These are phyloP conservation scores for Orbilia oligospora DNA, from an alignment of 2,329 filamentous ascomycete genomes.

Conservation along the genomic window DNA sequence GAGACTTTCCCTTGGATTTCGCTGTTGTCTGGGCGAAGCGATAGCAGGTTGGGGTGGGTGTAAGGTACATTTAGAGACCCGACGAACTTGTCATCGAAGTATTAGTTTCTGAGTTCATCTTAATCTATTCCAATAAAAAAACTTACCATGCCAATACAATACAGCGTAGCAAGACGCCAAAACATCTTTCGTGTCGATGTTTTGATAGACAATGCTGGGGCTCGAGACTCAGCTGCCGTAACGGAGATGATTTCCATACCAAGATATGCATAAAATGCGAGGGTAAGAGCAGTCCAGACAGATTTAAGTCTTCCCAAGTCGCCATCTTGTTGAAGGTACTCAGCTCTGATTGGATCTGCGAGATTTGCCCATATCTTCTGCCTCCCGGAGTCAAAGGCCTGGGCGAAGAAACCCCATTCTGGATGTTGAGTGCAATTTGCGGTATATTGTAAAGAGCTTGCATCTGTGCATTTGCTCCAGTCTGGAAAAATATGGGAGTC, in stretches of 20 bases:
- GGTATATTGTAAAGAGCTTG: constrained; percentile 44
- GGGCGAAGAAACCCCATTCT: constrained; percentile 59
- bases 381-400: constrained; percentile 54
- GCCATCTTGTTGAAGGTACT: constrained; percentile 64
- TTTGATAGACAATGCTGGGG: constrained; percentile 68
- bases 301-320: constrained; percentile 65
- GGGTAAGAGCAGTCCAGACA: constrained; percentile 68
- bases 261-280: constrained; percentile 68
- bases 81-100: constrained; percentile 64
- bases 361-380: constrained; percentile 55
- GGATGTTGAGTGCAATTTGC: constrained; percentile 50
- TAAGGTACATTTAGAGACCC: constrained; percentile 69
- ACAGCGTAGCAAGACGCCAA: constrained; percentile 68
- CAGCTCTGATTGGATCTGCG: constrained; percentile 59
- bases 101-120: neutral
- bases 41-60: constrained; percentile 64
- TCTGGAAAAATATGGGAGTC: constrained; percentile 41
- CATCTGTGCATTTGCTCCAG: constrained; percentile 50
- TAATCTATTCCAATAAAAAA: neutral
- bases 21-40: constrained; percentile 57
- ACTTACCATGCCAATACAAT: constrained; percentile 66
- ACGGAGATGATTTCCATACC: constrained; percentile 69
- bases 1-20: constrained; percentile 62
- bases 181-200: constrained; percentile 69
- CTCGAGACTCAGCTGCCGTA: constrained; percentile 68